Evolutionary conservation across 352 stramenopile genomes (phyloP), one percentile per base, ranked within the genome.

Genomic region (Saprolegnia parasitica): DNA sequence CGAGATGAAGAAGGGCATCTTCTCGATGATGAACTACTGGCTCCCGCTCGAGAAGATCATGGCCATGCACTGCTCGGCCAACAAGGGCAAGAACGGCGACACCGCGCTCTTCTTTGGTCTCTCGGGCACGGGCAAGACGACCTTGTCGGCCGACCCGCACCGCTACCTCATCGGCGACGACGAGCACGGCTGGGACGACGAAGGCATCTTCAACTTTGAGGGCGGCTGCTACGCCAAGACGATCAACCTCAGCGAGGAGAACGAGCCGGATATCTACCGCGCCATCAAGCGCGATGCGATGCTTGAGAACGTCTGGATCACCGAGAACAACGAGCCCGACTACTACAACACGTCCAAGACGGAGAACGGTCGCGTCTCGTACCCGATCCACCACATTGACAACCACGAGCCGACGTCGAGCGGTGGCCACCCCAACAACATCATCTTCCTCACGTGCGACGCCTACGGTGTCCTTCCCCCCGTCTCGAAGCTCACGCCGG

Each of bases 1-100:
- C 49, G 96, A 99, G 80, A 99, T 98, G 84, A 99, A 99, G 83
- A 99, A 99, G 81, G 96, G 96, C 32, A 98, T 99, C 73, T 99
- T 99, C 73, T 95, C 84, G 64, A 89, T 99, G 78, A 99, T 99
- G 96, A 99, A 99, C 81, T 99, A 98, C 82, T 98, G 87, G 89
- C 79, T 99, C 37, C 96, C 96, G 35, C 84, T 98, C 55, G 77
- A 97, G 55, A 91, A 91, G 68, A 94, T 98, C 76, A 96, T 99
- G 80, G 81, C 96, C 63, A 99, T 99, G 97, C 97, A 99, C 86
- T 99, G 95, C 77, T 98, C 91, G 56, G 96, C 96, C 56, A 99
- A 99, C 87, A 97, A 98, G 76, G 95, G 96, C 65, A 97, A 97
- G 80, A 83, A 93, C 55, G 96, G 95, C 29, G 95, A 99, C 82